Percentiles rank a stretch among this genome's conserved stretches.
phyloP scores from a whole-genome alignment of 1,284 basidiomycete genomes.

The Violaceomyces palustris region DNA sequence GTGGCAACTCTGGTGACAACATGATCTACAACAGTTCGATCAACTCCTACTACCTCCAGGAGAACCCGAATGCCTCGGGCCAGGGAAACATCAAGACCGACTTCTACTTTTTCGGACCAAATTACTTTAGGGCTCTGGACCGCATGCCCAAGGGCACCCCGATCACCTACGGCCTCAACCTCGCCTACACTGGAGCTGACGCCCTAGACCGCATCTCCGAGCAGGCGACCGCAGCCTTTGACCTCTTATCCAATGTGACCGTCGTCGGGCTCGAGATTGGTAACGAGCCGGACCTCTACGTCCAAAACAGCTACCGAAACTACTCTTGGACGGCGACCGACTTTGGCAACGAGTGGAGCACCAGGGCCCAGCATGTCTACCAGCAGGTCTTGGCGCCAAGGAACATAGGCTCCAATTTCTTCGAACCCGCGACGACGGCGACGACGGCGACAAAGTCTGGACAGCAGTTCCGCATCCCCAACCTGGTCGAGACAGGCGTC shows the following conservation, averaged over 20 bases:
- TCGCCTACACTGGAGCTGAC: conserved; percentile 28
- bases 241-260: conserved; percentile 7
- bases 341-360: conserved; percentile 30
- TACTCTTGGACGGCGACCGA: conserved; percentile 13
- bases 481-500: conserved; percentile 33
- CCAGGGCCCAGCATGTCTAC: conserved; percentile 22
- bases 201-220: conserved; percentile 13
- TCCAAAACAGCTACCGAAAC: conserved; percentile 23
- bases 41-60: conserved; percentile 6
- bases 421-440: conserved; percentile 38
- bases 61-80: conserved; percentile 17
- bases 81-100: conserved; percentile 11
- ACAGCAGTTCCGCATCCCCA: conserved; percentile 29
- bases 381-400: conserved; percentile 15
- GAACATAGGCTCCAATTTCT: conserved; percentile 25
- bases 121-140: conserved; percentile 27
- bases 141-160: conserved; percentile 25
- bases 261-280: conserved; percentile 39
- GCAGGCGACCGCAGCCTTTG: conserved; percentile 21
- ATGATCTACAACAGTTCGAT: conserved; percentile 21
- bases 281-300: conserved; percentile 41
- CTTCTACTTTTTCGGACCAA: conserved; percentile 18
- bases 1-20: conserved; percentile 35
- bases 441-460: conserved; percentile 36
- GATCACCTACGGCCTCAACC: conserved; percentile 38